These are phyloP conservation scores for Acrodontium crateriforme DNA, from an alignment of 2,329 filamentous ascomycete species.

Conservation along the genomic window DNA sequence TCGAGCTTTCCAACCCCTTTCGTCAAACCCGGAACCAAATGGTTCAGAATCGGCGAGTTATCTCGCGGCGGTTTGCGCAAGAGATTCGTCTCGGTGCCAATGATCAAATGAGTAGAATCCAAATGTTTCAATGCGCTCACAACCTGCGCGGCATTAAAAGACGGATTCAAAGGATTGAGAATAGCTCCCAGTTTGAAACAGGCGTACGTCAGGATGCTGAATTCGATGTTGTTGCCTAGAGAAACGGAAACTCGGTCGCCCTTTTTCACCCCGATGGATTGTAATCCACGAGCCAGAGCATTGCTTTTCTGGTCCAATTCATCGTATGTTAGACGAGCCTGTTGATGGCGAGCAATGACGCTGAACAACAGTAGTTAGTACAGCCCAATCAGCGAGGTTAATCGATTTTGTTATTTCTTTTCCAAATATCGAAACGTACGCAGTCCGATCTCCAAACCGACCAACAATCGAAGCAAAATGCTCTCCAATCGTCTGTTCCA, in stretches of 20 bases:
- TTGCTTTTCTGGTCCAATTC: conserved; percentile 65
- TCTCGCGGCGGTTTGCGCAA: conserved; percentile 48
- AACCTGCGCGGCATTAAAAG: conserved; percentile 70
- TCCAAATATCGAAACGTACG: conserved; percentile 29
- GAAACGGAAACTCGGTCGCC: conserved; percentile 77
- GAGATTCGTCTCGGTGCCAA: conserved; percentile 77
- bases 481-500: conserved; percentile 54
- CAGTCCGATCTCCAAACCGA: conserved; percentile 48
- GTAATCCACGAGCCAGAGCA: conserved; percentile 55
- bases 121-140: conserved; percentile 66
- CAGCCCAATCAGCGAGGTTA: conserved; percentile 2
- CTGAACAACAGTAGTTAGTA: conserved; percentile 20
- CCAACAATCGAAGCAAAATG: conserved; percentile 57
- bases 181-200: conserved; percentile 90
- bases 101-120: conserved; percentile 57
- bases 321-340: conserved; percentile 54
- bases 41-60: conserved; percentile 43
- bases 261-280: conserved; percentile 57
- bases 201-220: conserved; percentile 74
- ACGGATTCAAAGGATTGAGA: conserved; percentile 80
- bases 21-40: conserved; percentile 18
- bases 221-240: conserved; percentile 73
- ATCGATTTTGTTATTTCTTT: not conserved
- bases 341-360: conserved; percentile 49
- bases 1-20: conserved; percentile 25